Evolutionary conservation across 2,329 filamentous ascomycete genomes (phyloP).

Genomic region (Cladosporium colombiae): DNA sequence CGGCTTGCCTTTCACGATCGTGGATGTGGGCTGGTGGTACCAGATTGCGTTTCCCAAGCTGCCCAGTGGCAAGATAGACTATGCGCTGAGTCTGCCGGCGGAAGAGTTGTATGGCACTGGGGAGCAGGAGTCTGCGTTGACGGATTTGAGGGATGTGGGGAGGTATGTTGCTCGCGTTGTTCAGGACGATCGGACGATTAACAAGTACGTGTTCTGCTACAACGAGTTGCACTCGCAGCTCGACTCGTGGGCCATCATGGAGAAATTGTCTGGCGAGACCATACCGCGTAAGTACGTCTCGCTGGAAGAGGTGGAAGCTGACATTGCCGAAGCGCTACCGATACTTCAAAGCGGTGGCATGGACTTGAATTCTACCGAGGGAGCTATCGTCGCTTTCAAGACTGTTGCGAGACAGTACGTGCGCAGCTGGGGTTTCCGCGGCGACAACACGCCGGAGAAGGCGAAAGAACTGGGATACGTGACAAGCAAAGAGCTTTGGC

Average conservation of each 20-base stretch:
- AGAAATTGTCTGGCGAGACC: slow-evolving; percentile 53
- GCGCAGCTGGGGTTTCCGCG: slow-evolving; percentile 50
- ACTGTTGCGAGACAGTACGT: slow-evolving; percentile 47
- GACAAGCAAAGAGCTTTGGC: slow-evolving; percentile 55
- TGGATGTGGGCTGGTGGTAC: slow-evolving; percentile 63
- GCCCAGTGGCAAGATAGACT: slow-evolving; percentile 50
- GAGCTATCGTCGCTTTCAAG: slow-evolving; percentile 31
- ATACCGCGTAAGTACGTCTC: slow-evolving; percentile 36
- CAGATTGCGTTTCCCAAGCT: slow-evolving; percentile 50
- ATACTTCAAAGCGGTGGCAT: slow-evolving; percentile 24
- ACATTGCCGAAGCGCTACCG: slow-evolving; percentile 39
- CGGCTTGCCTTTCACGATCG: slow-evolving; percentile 56
- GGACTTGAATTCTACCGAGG: slow-evolving; percentile 36
- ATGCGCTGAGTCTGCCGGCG: slow-evolving; percentile 40
- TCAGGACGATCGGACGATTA: slow-evolving; percentile 54
- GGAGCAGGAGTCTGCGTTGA: slow-evolving; percentile 46
- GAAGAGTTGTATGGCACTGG: slow-evolving; percentile 50
- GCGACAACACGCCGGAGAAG: slow-evolving; percentile 56
- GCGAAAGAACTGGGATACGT: slow-evolving; percentile 55
- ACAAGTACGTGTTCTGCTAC: slow-evolving; percentile 54
- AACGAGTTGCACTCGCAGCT: slow-evolving; percentile 50
- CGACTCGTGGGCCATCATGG: slow-evolving; percentile 49
- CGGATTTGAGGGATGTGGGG: slow-evolving; percentile 56
- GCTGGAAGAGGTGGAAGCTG: slow-evolving; percentile 39
- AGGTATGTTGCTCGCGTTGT: slow-evolving; percentile 55